These are phyloP conservation scores for Trichoderma erinaceum DNA, from an alignment of 495 filamentous ascomycete species.

Conservation along the genomic window DNA sequence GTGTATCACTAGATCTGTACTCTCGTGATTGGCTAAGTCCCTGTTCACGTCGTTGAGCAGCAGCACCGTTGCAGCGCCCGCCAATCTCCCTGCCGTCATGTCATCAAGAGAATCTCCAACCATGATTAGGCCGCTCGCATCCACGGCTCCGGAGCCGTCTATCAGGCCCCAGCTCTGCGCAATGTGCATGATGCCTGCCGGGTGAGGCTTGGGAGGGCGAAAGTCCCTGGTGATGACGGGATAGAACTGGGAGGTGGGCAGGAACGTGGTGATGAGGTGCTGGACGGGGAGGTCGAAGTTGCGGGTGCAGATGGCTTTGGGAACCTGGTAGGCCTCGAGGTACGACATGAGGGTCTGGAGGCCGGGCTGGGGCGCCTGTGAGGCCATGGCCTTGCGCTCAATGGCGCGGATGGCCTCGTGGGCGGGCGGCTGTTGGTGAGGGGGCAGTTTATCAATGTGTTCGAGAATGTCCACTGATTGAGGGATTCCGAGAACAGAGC, in stretches of 20 bases:
- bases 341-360: conserved; percentile 70
- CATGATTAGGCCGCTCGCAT: conserved; percentile 46
- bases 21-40: conserved; percentile 64
- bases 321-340: conserved; percentile 57
- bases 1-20: conserved; percentile 66
- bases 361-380: conserved; percentile 75
- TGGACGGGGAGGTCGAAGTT: conserved; percentile 74
- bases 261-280: conserved; percentile 68
- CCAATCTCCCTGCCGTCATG: conserved; percentile 78
- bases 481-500: conserved; percentile 58
- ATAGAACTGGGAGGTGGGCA: conserved; percentile 58
- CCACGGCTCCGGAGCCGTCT: conserved; percentile 43
- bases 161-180: conserved; percentile 64
- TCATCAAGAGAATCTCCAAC: conserved; percentile 91
- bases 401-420: conserved; percentile 68
- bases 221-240: conserved; percentile 87
- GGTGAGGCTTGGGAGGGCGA: conserved; percentile 78
- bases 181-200: conserved; percentile 82
- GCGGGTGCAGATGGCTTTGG: conserved; percentile 83
- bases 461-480: conserved; percentile 75
- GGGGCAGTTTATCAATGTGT: conserved; percentile 71
- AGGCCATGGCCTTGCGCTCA: conserved; percentile 70
- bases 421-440: conserved; percentile 51
- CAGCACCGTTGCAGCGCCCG: conserved; percentile 85
- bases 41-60: conserved; percentile 74